Evolutionary conservation across 2,329 filamentous ascomycete genomes (phyloP).

Genomic region (Trichoderma breve): DNA sequence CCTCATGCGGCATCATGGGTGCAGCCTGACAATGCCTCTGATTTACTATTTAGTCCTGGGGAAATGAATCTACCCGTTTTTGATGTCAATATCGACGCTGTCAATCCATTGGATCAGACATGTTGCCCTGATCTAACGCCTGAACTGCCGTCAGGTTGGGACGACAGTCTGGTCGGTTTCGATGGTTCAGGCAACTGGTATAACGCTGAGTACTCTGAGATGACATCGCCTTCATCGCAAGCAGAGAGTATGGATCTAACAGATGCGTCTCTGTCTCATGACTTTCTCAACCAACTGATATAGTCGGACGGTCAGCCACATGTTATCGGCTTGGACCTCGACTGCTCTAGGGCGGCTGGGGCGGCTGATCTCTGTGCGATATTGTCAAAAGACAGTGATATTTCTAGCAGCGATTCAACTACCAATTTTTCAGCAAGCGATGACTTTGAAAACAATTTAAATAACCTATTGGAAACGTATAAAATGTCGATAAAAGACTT

Average conservation of each 20-base stretch:
- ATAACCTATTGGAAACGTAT: no score
- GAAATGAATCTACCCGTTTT: neutral
- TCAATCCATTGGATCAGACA: no score
- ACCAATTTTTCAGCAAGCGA: neutral
- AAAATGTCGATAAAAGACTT: no score
- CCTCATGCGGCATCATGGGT: neutral
- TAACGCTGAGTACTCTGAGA: neutral
- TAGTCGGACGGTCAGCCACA: no score
- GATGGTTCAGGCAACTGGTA: no score
- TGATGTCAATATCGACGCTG: neutral
- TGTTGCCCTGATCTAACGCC: neutral
- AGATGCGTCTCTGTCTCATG: neutral
- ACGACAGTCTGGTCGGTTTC: no score
- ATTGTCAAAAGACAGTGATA: no score
- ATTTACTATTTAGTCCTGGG: rapidly evolving
- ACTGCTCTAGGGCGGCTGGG: no score
- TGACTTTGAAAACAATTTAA: neutral
- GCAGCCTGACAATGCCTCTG: neutral
- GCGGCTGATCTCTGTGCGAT: no score
- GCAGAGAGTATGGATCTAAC: neutral
- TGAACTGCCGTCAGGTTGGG: neutral
- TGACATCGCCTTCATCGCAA: neutral
- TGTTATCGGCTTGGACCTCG: no score
- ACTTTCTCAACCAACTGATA: no score
- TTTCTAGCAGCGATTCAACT: neutral